Conservation (phyloP, 148 eudicot species). For the Hydrangea macrophylla region DNA sequence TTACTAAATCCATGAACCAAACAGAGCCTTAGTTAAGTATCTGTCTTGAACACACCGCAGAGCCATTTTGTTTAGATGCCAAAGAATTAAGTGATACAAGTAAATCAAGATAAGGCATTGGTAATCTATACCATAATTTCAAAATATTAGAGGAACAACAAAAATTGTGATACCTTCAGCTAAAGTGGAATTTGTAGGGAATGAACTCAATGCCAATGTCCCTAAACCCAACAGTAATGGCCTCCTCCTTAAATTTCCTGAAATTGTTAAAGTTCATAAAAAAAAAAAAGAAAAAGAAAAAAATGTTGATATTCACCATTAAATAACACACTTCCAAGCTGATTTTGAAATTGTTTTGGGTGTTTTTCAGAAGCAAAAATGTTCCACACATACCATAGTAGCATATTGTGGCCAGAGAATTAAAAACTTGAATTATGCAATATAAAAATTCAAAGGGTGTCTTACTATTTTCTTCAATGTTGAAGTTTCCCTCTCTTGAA, state of each 20-base stretch:
- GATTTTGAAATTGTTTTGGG: too few relatives aligned
- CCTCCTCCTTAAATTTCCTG: constrained; percentile 52
- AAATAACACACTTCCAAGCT: too few relatives aligned
- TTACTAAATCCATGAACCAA: too few relatives aligned
- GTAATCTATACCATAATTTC: neutral
- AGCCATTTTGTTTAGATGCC: neutral
- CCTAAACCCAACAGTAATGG: constrained; percentile 54
- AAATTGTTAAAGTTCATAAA: constrained; percentile 9
- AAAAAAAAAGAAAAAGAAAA: neutral
- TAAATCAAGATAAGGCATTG: neutral
- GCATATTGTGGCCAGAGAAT: neutral
- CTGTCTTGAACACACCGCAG: neutral
- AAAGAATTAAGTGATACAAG: neutral
- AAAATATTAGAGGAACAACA: neutral
- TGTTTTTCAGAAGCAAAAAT: neutral
- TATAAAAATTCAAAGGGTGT: neutral
- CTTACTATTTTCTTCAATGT: constrained; percentile 22
- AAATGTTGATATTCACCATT: neutral
- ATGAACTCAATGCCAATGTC: constrained; percentile 41
- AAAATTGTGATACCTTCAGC: constrained; percentile 51
- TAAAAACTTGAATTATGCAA: neutral
- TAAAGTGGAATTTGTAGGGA: constrained; percentile 38
- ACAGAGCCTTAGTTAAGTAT: too few relatives aligned
- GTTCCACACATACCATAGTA: neutral
- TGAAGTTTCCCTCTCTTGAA: constrained; percentile 2